Base-by-base conservation (phyloP, 805 yeast genomes). In the Wickerhamomyces rabaulensis region DNA sequence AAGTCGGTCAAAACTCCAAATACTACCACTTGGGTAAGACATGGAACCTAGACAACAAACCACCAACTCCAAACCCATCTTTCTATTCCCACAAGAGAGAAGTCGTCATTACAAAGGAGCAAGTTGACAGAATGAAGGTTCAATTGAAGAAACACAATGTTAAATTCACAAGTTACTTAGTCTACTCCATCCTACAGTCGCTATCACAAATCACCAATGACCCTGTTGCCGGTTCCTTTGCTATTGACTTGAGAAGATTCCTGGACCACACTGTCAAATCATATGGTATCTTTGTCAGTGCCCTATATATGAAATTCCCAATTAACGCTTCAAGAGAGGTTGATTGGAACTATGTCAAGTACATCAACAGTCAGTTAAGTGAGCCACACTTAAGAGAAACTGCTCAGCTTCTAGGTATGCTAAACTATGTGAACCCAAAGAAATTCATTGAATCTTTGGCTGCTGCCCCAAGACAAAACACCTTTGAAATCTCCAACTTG, bases 401-500 rank as follows among this genome's bases (percentile, higher is more conserved):
- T 20, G 51, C 45, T 4, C 47, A 44, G 16, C 10, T 29, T 9
- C 41, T 44, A n/a, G 52, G 52, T 5, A 42, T 47, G 46, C n/a
- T 50, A 20, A 33, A 47, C 15, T 44, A 42, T 26, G 29, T 42
- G 19, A 37, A 44, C 16, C 19, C 36, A 3, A 17, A 31, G 13
- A 22, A 26, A 6, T 37, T 17, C 9, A 19, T 47, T 2, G 9
- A 7, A 16, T 40, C 35, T 9, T 29, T 27, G n/a, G 15, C 21
- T 3, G 10, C 23, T 10, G 9, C 12, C 12, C 48, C 46, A n/a
- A 47, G 48, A 40, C 35, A 20, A 3, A 29, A 17, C 4, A 39
- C 35, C 3, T 27, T 50, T 9, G 52, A 50, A 13, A 44, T 50
- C 4, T 50, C 52, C 9, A 50, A 47, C 17, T n/a, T 50, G 4